Evolutionary conservation across 2,329 filamentous ascomycete species (phyloP).

Genomic region (Pseudopithomyces maydicus): DNA sequence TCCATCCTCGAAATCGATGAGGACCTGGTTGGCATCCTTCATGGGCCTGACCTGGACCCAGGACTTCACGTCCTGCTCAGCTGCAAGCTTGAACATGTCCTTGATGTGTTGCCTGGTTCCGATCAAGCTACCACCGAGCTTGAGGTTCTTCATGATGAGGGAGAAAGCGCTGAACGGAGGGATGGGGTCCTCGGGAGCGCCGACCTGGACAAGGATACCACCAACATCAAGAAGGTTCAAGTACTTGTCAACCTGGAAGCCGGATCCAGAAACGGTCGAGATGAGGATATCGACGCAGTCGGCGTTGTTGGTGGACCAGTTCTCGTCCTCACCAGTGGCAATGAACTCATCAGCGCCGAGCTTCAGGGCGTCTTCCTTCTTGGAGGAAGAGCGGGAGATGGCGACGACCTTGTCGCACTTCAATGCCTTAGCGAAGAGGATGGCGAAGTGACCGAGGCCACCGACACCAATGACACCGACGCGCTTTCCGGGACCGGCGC

Average conservation of each 20-base stretch:
- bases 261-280: conserved; percentile 60
- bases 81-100: conserved; percentile 60
- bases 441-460: conserved; percentile 73
- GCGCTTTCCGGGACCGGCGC: conserved; percentile 78
- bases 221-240: conserved; percentile 63
- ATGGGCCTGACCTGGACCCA: conserved; percentile 67
- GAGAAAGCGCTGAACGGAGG: conserved; percentile 59
- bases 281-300: conserved; percentile 63
- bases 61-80: conserved; percentile 62
- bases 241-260: conserved; percentile 65
- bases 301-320: conserved; percentile 62
- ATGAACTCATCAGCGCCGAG: conserved; percentile 67
- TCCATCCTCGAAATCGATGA: conserved; percentile 62
- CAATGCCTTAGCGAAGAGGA: conserved; percentile 73
- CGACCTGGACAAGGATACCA: conserved; percentile 69
- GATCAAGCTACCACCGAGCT: conserved; percentile 30
- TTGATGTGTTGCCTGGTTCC: conserved; percentile 28
- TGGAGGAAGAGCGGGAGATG: conserved; percentile 64
- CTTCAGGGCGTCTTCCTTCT: conserved; percentile 65
- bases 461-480: conserved; percentile 76
- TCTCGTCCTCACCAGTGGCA: conserved; percentile 61
- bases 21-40: conserved; percentile 58
- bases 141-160: conserved; percentile 47
- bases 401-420: conserved; percentile 70
- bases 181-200: conserved; percentile 63